Evolutionary conservation across 352 stramenopile species (phyloP).

Genomic region (Phytopythium montanum): DNA sequence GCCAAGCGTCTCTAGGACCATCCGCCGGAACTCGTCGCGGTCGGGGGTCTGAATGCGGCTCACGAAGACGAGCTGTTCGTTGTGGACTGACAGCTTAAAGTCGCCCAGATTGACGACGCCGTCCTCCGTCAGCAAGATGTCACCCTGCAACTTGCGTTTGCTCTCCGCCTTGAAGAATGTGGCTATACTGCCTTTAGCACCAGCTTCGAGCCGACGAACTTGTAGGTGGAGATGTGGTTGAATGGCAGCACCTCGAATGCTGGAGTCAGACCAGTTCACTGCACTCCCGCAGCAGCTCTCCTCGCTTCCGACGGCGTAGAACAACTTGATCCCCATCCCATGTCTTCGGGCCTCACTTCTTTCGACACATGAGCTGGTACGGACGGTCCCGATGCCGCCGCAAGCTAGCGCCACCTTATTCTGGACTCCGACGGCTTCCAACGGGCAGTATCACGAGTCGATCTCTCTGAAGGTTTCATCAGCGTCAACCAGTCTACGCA

Average conservation of each 20-base stretch:
- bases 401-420: neutral
- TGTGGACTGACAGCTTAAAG: neutral
- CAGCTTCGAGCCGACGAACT: no score
- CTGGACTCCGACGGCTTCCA: neutral
- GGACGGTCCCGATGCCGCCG: neutral
- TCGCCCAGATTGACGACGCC: neutral
- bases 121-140: neutral
- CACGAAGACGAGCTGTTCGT: no score
- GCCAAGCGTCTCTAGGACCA: neutral
- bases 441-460: neutral
- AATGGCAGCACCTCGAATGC: neutral
- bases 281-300: neutral
- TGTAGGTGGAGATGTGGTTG: no score
- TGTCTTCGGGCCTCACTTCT: neutral
- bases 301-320: neutral
- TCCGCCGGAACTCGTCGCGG: neutral
- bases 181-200: no score
- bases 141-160: no score
- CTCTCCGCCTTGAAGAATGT: no score
- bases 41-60: no score
- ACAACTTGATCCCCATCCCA: neutral
- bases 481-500: neutral
- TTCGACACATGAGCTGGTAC: neutral
- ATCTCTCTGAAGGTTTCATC: neutral
- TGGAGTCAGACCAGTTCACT: neutral